Evolutionary conservation across 768 basidiomycete genomes (phyloP), one percentile per base, ranked within the genome.

Genomic region (Galerina sulciceps): DNA sequence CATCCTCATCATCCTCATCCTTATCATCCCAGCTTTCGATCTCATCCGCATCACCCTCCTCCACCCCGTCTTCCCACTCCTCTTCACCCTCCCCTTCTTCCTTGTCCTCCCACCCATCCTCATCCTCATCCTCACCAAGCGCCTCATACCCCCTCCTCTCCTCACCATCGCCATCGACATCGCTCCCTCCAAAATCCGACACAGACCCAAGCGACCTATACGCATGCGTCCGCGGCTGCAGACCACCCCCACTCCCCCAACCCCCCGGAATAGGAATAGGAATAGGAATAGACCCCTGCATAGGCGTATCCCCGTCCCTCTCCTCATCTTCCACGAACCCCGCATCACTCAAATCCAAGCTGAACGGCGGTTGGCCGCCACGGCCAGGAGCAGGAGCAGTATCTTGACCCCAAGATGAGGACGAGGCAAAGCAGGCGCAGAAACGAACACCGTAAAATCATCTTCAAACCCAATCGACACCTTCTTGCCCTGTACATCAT

Each of bases 391-490:
- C 48, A 31, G 38, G 61, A 26, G 67, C 57, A 45, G 76, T n/a
- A n/a, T n/a, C n/a, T n/a, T n/a, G n/a, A n/a, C n/a, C n/a, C n/a
- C n/a, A 46, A 34, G 26, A n/a, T 13, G 22, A 22, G 38, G 10
- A 14, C 0, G 36, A 40, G 36, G 47, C 13, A 23, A 45, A 3
- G 42, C 17, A 13, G 74, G 83, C n/a, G 88, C 88, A 34, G 88
- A 86, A 15, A 91, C 81, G 61, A 91, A 91, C 26, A 84, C 86
- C 2, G 86, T 81, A 66, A 94, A 94, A 69, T 94, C 89, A 65
- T 94, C 92, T 53, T 93, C 92, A 63, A 94, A 85, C 3, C 78
- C 79, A 50, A 71, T 54, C 11, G 70, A 67, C n/a, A 68, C 56
- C 37, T 66, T 60, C 37, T 53, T 38, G 10, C 64, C 57, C 22